Conservation (phyloP, 306 rosid genomes). For the Fragaria ananassa region DNA sequence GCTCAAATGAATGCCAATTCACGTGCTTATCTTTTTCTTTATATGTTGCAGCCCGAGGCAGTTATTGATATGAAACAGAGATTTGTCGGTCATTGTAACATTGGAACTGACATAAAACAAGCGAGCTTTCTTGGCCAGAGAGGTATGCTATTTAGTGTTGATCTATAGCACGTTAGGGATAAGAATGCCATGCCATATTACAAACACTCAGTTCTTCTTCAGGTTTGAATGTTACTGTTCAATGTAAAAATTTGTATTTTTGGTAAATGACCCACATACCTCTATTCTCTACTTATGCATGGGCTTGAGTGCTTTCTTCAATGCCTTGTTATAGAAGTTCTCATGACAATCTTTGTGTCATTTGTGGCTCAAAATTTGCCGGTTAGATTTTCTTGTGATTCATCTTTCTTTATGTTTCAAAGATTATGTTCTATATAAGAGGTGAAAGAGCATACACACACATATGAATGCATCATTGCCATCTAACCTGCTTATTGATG, state of each 20-base stretch:
- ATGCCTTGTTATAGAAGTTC: background rate
- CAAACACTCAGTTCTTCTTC: background rate
- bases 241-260: background rate
- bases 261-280: background rate
- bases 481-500: background rate
- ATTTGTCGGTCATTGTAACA: constrained; percentile 87
- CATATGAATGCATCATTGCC: background rate
- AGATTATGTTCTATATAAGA: background rate
- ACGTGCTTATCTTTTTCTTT: constrained; percentile 1
- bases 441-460: too few relatives aligned
- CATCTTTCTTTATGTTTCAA: background rate
- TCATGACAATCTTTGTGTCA: background rate
- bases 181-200: background rate
- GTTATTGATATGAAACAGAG: constrained; percentile 91
- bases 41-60: constrained; percentile 68
- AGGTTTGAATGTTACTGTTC: background rate
- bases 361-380: background rate
- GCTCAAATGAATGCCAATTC: background rate
- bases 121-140: constrained; percentile 95
- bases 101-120: constrained; percentile 96
- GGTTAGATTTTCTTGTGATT: background rate
- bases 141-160: constrained; percentile 43
- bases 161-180: constrained; percentile 6
- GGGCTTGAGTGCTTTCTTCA: background rate
- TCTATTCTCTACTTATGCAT: background rate